These are phyloP conservation scores for Xerocomus brunneocitrinus DNA, from an alignment of 768 basidiomycete species.

Conservation along the genomic window DNA sequence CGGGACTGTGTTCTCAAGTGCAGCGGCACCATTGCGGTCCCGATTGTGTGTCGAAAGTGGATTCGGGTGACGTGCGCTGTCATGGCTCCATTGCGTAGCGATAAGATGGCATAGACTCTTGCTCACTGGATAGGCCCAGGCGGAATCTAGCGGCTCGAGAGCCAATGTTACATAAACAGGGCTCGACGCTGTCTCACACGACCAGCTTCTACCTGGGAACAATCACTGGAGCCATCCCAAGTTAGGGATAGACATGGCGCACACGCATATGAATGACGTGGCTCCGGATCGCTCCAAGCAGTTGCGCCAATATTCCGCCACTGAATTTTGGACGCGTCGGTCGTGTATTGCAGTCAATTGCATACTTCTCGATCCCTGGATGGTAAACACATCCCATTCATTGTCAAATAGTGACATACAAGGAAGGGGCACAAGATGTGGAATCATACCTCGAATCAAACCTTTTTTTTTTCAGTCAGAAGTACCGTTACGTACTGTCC, in stretches of 20 bases:
- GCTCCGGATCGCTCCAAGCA: background rate
- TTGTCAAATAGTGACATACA: background rate
- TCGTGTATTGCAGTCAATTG: background rate
- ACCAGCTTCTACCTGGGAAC: conserved; percentile 4
- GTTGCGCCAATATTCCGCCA: background rate
- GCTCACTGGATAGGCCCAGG: background rate
- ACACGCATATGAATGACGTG: background rate
- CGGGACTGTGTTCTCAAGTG: background rate
- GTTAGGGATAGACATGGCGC: background rate
- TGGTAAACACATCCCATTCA: too few relatives aligned
- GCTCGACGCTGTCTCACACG: background rate
- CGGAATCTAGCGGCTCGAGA: background rate
- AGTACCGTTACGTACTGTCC: background rate
- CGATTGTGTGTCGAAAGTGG: background rate
- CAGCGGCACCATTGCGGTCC: background rate
- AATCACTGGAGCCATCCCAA: background rate
- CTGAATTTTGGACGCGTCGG: background rate
- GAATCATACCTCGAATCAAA: background rate
- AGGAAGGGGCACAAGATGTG: background rate
- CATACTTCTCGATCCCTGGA: background rate
- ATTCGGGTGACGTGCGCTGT: background rate
- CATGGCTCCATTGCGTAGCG: background rate
- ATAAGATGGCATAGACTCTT: background rate
- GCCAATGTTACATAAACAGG: background rate
- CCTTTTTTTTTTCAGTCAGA: background rate